Evolutionary conservation across 352 stramenopile species (phyloP), one percentile per base, ranked within the genome.

Genomic region (Globisporangium orthogonon): DNA sequence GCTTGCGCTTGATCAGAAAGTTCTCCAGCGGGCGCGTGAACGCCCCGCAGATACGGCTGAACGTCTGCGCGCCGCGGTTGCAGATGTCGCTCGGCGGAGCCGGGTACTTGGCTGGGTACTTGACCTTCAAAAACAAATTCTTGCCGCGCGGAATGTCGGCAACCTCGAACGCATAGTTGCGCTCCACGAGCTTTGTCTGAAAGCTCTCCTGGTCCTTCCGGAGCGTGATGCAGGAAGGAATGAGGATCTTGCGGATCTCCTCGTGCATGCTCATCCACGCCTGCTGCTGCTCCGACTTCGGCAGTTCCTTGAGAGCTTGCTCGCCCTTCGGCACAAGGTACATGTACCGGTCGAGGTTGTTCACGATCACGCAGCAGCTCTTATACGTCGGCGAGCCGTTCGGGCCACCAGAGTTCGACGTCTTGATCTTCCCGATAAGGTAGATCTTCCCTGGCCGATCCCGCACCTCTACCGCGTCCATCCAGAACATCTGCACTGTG

Each of bases 161-260:
- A 51, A 98, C 84, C 43, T 98, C 96, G 68, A 99, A 99, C 0
- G 97, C 97, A 67, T 99, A 99, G 49, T 97, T 94, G 39, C 97
- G 91, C 43, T 89, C 81, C 17, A 99, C 97, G 23, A 95, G 76
- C 68, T 99, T 99, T 35, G 90, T 97, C 53, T 81, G 85, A 74
- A 98, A 99, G 9, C 61, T 54, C 50, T 94, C 66, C 61, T 96
- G 67, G 75, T 97, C 68, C 67, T 75, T 75, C 41, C 69, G 74
- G 31, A 61, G 73, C 6, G 76, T 80, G 58, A 95, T 93, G 53
- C 81, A 93, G 3, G 81, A 89, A 30, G 79, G 78, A n/a, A 95
- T 74, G 6, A 97, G 83, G 48, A 99, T 77, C 45, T 92, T 91
- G 28, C 81, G 84, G 49, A 96, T 94, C 57, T 98, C 84, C 31